A percentile compares a stretch with the other conserved stretches of the same genome.
Evolutionary conservation across 306 rosid genomes (phyloP).

Genomic region (Trifolium pratense): DNA sequence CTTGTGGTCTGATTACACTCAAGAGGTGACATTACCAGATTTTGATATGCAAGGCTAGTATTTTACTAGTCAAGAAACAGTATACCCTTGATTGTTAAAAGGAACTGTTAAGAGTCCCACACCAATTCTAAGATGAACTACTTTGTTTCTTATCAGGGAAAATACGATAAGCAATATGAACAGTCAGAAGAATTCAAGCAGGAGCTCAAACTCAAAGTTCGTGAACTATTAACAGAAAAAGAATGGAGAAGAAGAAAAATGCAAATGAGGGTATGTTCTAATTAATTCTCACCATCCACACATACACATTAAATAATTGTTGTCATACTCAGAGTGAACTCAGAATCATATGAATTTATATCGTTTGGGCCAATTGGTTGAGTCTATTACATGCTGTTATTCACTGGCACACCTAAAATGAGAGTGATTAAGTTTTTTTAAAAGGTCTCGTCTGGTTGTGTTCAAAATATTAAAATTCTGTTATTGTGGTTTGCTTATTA

Average conservation of each 20-base stretch:
- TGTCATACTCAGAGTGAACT: neutral
- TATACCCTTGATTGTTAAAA: slow-evolving; percentile 31
- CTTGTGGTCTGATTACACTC: slow-evolving; percentile 29
- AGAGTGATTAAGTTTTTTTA: neutral
- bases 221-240: slow-evolving; percentile 93
- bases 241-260: slow-evolving; percentile 99
- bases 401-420: neutral
- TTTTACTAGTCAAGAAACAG: slow-evolving; percentile 3
- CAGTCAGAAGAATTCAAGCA: slow-evolving; percentile 82
- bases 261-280: slow-evolving; percentile 90
- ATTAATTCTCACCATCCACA: neutral
- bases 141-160: slow-evolving; percentile 63
- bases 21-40: slow-evolving; percentile 22
- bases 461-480: neutral
- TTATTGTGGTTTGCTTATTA: neutral
- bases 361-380: neutral
- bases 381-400: neutral
- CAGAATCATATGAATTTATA: neutral
- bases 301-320: neutral
- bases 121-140: neutral
- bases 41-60: slow-evolving; percentile 17
- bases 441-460: neutral
- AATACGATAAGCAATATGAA: slow-evolving; percentile 87
- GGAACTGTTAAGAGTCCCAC: neutral
- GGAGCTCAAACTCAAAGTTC: slow-evolving; percentile 88